phyloP scores from a whole-genome alignment of 192 early-diverging fungal species.

The Hyaloraphidium curvatum region DNA sequence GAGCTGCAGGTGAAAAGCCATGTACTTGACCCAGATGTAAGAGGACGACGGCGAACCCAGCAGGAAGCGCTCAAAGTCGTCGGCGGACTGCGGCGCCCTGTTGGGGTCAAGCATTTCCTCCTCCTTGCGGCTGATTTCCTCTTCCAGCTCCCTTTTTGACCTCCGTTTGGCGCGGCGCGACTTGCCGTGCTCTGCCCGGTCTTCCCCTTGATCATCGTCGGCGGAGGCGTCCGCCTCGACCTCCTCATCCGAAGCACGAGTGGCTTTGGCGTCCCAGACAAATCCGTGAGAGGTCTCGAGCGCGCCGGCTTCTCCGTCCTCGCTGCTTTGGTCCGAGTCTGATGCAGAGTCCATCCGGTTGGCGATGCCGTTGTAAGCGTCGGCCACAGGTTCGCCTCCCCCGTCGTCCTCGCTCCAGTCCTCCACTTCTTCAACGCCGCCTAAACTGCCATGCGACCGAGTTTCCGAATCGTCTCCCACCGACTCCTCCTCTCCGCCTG shows the following conservation, averaged over 20 bases:
- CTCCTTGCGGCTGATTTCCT: conserved; percentile 19
- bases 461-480: conserved; percentile 10
- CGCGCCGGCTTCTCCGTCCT: conserved; percentile 13
- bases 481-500: conserved; percentile 15
- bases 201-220: conserved; percentile 18
- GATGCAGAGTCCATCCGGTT: conserved; percentile 6
- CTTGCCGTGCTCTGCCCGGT: conserved; percentile 15
- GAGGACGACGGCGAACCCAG: conserved; percentile 91
- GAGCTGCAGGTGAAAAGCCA: conserved; percentile 93
- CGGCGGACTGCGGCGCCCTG: conserved; percentile 44
- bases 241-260: no score
- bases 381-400: no score
- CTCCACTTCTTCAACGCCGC: conserved; percentile 8
- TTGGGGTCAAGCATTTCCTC: conserved; percentile 16
- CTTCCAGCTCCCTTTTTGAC: conserved; percentile 28
- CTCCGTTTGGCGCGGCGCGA: conserved; percentile 37
- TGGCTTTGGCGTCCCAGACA: no score
- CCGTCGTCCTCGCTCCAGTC: conserved; percentile 8
- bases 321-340: conserved; percentile 8
- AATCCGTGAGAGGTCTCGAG: no score
- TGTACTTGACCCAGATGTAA: conserved; percentile 97
- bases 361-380: conserved; percentile 12
- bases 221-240: conserved; percentile 19
- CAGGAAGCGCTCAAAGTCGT: conserved; percentile 82
- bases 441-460: conserved; percentile 8